Base-by-base conservation (phyloP, 2,329 filamentous ascomycete species). In the Penicillium olsonii region DNA sequence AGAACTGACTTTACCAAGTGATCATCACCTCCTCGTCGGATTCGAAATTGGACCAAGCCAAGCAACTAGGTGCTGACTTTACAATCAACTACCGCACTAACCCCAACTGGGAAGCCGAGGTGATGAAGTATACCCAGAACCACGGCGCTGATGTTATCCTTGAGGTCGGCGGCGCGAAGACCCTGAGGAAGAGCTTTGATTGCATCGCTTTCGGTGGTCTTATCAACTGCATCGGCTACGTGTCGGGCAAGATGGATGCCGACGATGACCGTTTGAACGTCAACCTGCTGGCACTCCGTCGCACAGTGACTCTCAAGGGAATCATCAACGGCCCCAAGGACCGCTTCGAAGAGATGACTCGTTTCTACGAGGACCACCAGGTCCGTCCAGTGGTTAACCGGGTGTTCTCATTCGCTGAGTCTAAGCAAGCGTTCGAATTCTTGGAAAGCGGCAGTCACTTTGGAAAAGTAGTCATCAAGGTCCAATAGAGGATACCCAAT, bases 281-380 rank as follows among this genome's bases (percentile, higher is more conserved):
- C 12, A 87, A 87, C 57, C 68, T 87, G 22, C 69, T 81, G 15
- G 75, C 77, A 2, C 57, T 81, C 37, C 69, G 71, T 52, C 69
- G 76, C 18, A 82, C 75, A 35, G 75, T 81, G 1, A 81, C 78
- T 2, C 60, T 82, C 7, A 81, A 80, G 63, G 79, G 85, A 0
- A 78, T 87, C 6, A 59, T 87, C 22, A 86, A 87, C 63, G 85
- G 84, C 0, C 83, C 84, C 0, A 77, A 75, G 54, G 80, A 83
- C 53, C 69, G 77, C 34, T 79, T 73, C 31, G 68, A 73, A 54
- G 69, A 72, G 46, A 66, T 72, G 65, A 40, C 68, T 10, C 48
- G 35, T 1, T 72, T 71, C 54, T 69, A 67, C 24, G 65, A 71
- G 43, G 51, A 51, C 44, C 64, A 68, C 15, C 48, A 60, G 42